phyloP scores from a whole-genome alignment of 441 rosid species.

The Adansonia rubrostipa region DNA sequence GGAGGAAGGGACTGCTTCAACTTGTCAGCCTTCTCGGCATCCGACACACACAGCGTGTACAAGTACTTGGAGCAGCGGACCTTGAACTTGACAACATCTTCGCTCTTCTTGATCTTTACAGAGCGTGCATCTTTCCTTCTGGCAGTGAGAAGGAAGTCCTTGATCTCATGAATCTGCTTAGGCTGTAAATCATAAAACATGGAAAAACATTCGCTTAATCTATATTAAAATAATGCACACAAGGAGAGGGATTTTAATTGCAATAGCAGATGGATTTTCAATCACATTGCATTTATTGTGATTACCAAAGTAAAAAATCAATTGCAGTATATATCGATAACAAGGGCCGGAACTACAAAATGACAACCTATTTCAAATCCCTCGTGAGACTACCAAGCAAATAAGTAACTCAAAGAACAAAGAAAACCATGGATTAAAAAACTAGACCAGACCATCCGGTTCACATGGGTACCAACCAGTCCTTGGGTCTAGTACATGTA shows the following conservation, averaged over 20 bases:
- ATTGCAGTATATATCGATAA: background rate
- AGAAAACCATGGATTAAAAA: no score
- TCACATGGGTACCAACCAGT: no score
- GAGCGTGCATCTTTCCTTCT: slow-evolving; percentile 82
- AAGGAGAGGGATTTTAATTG: background rate
- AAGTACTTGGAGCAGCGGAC: slow-evolving; percentile 84
- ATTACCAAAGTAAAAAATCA: background rate
- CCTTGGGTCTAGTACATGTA: no score
- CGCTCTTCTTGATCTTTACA: slow-evolving; percentile 81
- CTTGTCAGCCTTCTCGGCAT: slow-evolving; percentile 78
- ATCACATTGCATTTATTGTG: background rate
- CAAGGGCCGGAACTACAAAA: background rate
- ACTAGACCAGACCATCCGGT: no score
- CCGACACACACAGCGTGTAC: slow-evolving; percentile 74
- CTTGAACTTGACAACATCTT: slow-evolving; percentile 76
- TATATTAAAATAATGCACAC: background rate
- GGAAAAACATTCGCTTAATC: background rate
- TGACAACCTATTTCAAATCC: no score
- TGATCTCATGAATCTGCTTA: slow-evolving; percentile 85
- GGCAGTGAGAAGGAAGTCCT: slow-evolving; percentile 84
- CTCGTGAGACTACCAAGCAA: background rate
- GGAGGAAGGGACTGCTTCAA: slow-evolving; percentile 90
- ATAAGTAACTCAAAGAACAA: background rate
- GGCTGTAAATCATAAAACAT: slow-evolving; percentile 48
- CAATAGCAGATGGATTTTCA: background rate